A percentile compares a stretch with the other conserved stretches of the same genome.
Conservation (phyloP, 495 filamentous ascomycete genomes). For the Thermochaetoides thermophila region DNA sequence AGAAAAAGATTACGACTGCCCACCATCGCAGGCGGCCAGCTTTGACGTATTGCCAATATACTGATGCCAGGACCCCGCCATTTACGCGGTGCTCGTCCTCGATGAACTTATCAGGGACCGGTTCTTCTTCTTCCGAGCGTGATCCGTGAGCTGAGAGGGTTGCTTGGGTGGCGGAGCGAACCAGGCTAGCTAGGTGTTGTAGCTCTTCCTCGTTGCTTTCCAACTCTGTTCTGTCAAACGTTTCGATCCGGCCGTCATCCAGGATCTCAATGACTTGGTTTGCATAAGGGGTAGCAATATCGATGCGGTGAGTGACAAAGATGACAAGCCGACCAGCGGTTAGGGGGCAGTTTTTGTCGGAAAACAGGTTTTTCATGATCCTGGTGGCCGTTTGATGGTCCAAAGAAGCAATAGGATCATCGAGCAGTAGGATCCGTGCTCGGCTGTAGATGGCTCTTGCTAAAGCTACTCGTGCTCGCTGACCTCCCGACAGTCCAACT, state of each 20-base stretch:
- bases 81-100: conserved; percentile 65
- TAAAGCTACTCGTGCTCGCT: conserved; percentile 83
- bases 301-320: conserved; percentile 66
- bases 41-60: conserved; percentile 75
- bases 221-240: conserved; percentile 28
- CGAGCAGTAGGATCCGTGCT: conserved; percentile 82
- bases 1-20: conserved; percentile 40
- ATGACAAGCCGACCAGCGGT: conserved; percentile 47
- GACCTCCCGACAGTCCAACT: conserved; percentile 88
- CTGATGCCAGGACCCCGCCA: conserved; percentile 55
- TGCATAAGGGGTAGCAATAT: conserved; percentile 50
- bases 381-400: conserved; percentile 71
- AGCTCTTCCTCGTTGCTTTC: conserved; percentile 13
- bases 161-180: conserved; percentile 2
- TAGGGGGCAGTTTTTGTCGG: conserved; percentile 35
- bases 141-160: no score
- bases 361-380: conserved; percentile 54
- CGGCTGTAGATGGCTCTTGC: conserved; percentile 88
- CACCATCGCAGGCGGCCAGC: conserved; percentile 62
- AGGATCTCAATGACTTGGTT: conserved; percentile 52
- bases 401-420: conserved; percentile 87
- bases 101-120: conserved; percentile 60
- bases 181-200: conserved; percentile 7
- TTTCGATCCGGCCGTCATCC: conserved; percentile 34
- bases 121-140: conserved; percentile 11